Evolutionary conservation across 208 protist genomes (phyloP), one percentile per base, ranked within the genome.

Genomic region (Trypanosoma vivax): DNA sequence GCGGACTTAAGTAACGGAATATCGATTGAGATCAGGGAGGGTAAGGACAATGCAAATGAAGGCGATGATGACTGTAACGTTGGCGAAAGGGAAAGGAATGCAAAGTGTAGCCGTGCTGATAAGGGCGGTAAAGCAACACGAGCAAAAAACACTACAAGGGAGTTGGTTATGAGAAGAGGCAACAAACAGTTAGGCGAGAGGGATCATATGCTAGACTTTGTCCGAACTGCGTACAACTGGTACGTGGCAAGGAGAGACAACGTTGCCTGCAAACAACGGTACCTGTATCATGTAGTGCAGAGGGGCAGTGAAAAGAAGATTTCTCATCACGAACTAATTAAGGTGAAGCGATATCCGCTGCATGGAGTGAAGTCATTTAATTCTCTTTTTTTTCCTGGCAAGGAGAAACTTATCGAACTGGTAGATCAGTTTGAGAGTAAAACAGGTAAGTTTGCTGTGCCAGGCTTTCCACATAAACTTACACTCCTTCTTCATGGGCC

Each of bases 401-500:
- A 94, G 66, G 37, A 70, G 54, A 52, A 67, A 18, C 75, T 96
- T 13, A 69, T 96, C 21, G 38, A 65, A 29, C 63, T 96, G 35
- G 75, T 96, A 40, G 65, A 83, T 51, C 64, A 92, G 48, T 94
- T 96, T 48, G 67, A 83, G 46, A 64, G 38, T 38, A 76, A 81
- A 49, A 77, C 55, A 11, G 90, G 90, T 38, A 91, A 91, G 59
- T 96, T 85, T 60, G 79, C 87, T 18, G 70, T 96, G 2, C 75
- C 79, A 0, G 86, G 86, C 1, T 93, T 88, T 68, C 90, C 88
- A 4, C 79, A 94, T 42, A 82, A 84, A 70, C 60, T 96, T 19
- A 73, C 84, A 37, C 64, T 96, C 38, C 81, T 96, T 33, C 75
- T 97, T 13, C 72, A 96, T 73, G 94, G 96, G 0, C 94, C 94